A percentile compares a stretch with the other conserved stretches of the same genome.
Conservation (phyloP, 2,329 filamentous ascomycete species). For the Apiospora sp. region DNA sequence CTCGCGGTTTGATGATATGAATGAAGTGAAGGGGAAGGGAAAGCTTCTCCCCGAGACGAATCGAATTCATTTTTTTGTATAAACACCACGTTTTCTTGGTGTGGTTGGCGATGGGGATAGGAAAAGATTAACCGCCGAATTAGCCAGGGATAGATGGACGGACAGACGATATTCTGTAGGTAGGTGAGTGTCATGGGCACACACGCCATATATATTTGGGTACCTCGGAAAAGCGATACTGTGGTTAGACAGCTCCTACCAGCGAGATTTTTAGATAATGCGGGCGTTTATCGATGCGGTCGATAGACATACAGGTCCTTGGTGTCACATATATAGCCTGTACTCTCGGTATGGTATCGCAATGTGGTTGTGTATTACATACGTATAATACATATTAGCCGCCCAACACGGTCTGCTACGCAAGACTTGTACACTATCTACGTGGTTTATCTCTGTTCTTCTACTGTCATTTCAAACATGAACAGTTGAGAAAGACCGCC, state of each 20-base stretch:
- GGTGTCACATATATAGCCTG: neutral
- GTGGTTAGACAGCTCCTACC: neutral
- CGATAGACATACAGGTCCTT: neutral
- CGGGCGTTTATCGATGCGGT: neutral
- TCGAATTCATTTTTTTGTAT: neutral
- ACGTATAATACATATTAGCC: neutral
- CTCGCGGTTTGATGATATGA: slow-evolving; percentile 12
- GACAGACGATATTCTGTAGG: neutral
- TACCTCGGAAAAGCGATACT: slow-evolving; percentile 6
- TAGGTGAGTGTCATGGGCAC: slow-evolving; percentile 4
- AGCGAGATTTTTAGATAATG: neutral
- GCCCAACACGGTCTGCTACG: neutral
- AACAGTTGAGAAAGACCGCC: neutral
- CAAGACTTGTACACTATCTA: neutral
- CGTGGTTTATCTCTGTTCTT: neutral
- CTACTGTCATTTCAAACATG: neutral
- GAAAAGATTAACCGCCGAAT: neutral
- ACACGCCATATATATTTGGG: slow-evolving; percentile 4
- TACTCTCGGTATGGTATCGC: neutral
- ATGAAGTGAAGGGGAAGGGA: neutral
- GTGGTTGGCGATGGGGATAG: neutral
- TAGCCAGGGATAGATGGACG: neutral
- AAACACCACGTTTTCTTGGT: slow-evolving; percentile 7
- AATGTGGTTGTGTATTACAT: slow-evolving; percentile 11
- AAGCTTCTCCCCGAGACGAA: neutral